Conservation (phyloP, 331 rosid species). For the Acacia concinna region DNA sequence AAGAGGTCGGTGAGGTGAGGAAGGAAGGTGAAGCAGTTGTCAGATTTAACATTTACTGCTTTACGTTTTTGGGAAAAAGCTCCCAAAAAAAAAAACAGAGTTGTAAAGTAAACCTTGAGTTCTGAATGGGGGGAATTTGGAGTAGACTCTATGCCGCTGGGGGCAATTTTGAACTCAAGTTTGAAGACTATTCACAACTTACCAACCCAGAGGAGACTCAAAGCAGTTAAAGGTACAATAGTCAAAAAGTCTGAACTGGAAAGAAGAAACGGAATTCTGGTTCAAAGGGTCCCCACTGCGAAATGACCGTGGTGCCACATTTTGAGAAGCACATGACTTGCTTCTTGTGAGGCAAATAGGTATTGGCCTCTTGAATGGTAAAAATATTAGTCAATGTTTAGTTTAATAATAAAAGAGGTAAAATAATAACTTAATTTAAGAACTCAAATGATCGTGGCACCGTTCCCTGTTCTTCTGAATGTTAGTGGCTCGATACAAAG, state of each 20-base stretch:
- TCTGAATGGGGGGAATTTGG: background rate
- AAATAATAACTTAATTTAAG: background rate
- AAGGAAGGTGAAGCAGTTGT: slow-evolving; percentile 42
- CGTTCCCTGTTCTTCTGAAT: background rate
- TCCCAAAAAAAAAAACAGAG: background rate
- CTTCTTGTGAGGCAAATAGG: background rate
- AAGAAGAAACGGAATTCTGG: background rate
- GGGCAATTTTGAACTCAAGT: background rate
- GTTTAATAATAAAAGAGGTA: background rate
- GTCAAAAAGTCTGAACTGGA: background rate
- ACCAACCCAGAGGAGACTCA: background rate
- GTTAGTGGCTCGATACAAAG: background rate
- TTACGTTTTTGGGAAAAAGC: background rate
- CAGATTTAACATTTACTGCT: slow-evolving; percentile 6
- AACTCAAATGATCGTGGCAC: background rate
- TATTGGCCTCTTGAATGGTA: background rate
- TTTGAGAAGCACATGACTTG: background rate
- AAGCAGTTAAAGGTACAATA: background rate
- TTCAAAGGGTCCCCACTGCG: background rate
- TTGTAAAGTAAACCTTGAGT: background rate
- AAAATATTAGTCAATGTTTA: background rate
- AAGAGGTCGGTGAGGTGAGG: slow-evolving; percentile 59
- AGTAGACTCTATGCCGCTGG: background rate
- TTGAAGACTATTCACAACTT: background rate
- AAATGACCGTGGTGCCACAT: background rate